Percentiles rank a stretch among this genome's conserved stretches.
phyloP scores from a whole-genome alignment of 768 basidiomycete species.

The Phylloporus sp. region DNA sequence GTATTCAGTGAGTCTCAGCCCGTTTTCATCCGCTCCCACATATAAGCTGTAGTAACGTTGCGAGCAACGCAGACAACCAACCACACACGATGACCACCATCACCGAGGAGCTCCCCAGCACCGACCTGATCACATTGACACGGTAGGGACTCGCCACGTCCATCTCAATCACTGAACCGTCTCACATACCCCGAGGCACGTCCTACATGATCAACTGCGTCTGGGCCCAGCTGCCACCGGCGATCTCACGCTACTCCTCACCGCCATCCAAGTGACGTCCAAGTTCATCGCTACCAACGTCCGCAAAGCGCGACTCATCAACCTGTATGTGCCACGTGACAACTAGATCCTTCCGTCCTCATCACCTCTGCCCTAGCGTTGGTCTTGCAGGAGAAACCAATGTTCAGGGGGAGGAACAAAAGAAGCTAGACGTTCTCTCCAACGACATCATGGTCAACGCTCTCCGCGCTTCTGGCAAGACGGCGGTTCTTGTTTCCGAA shows the following conservation, averaged over 20 bases:
- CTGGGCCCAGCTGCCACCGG: constrained; percentile 83
- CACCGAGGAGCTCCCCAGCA: constrained; percentile 63
- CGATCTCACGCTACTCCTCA: constrained; percentile 90
- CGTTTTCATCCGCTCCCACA: constrained; percentile 20
- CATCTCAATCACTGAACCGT: not conserved
- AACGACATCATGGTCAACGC: constrained; percentile 99
- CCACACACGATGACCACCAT: constrained; percentile 24
- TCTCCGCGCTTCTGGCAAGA: constrained; percentile 93
- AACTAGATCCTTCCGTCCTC: not conserved
- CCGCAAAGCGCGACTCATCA: constrained; percentile 93
- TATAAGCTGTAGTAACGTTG: constrained; percentile 4
- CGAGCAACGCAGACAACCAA: not conserved
- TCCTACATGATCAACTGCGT: constrained; percentile 79
- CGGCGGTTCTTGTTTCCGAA: constrained; percentile 94
- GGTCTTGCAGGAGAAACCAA: constrained; percentile 96
- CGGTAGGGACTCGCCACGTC: constrained; percentile 45
- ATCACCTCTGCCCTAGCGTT: constrained; percentile 50
- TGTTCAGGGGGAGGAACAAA: constrained; percentile 98
- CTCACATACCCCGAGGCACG: constrained; percentile 53
- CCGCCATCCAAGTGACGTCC: constrained; percentile 92
- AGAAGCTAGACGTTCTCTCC: constrained; percentile 95
- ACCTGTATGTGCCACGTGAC: constrained; percentile 59
- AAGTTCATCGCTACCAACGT: constrained; percentile 99
- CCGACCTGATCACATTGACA: constrained; percentile 90
- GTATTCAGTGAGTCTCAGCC: constrained; percentile 4